A percentile compares a stretch with the other conserved stretches of the same genome.
Conservation (phyloP, 2,329 filamentous ascomycete genomes). For the Uncinocarpus reesii region DNA sequence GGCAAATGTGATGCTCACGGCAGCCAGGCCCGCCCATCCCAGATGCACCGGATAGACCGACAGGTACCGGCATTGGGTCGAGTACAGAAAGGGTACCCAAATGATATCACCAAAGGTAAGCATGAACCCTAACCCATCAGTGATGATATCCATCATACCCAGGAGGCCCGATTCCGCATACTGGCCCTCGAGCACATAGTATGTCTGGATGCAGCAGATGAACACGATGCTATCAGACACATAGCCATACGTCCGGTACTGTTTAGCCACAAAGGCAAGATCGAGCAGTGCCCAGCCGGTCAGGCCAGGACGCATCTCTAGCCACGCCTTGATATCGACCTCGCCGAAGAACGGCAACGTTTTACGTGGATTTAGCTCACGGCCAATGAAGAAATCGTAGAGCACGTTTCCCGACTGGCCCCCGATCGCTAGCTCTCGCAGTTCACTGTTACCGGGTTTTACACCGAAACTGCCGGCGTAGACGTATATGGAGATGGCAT, state of each 20-base stretch:
- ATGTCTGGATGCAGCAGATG: conserved; percentile 62
- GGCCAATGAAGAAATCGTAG: conserved; percentile 95
- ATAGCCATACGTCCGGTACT: conserved; percentile 74
- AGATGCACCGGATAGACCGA: conserved; percentile 72
- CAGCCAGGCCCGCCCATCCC: conserved; percentile 54
- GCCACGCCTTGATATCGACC: conserved; percentile 81
- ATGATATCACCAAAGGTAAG: conserved; percentile 82
- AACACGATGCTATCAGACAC: conserved; percentile 79
- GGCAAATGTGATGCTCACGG: conserved; percentile 56
- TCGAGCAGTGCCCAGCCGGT: conserved; percentile 82
- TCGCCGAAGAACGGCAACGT: conserved; percentile 58
- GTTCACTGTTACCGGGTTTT: conserved; percentile 48
- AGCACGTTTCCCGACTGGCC: conserved; percentile 74
- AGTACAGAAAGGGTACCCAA: conserved; percentile 89
- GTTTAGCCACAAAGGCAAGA: conserved; percentile 71
- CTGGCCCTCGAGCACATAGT: conserved; percentile 76
- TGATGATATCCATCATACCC: conserved; percentile 89
- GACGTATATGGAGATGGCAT: conserved; percentile 61
- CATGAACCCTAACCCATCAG: conserved; percentile 93
- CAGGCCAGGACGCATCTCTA: conserved; percentile 84
- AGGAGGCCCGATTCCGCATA: conserved; percentile 82
- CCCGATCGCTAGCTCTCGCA: conserved; percentile 69
- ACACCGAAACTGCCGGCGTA: conserved; percentile 77
- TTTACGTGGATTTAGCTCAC: conserved; percentile 84
- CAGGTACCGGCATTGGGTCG: conserved; percentile 73